Evolutionary conservation across 345 rosid species (phyloP).

Genomic region (Hirschfeldia incana): DNA sequence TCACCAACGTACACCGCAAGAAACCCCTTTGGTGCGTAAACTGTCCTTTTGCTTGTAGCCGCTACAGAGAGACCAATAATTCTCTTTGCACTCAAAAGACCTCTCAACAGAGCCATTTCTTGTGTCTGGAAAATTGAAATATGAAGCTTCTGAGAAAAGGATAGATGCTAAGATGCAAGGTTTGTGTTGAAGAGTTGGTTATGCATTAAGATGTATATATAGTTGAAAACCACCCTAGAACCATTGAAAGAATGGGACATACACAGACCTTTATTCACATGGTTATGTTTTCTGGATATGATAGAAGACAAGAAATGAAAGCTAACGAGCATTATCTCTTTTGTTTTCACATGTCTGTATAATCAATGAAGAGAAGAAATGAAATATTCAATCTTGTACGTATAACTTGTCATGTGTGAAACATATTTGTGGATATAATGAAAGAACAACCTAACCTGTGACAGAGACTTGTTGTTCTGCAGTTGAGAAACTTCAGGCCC

Average conservation of each 20-base stretch:
- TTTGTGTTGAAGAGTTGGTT: slow-evolving; percentile 2
- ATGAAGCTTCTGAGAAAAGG: neutral
- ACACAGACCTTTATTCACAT: slow-evolving; percentile 7
- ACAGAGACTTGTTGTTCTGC: slow-evolving; percentile 18
- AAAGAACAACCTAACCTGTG: slow-evolving; percentile 5
- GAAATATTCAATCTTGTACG: neutral
- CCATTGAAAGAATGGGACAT: neutral
- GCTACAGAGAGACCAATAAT: slow-evolving; percentile 24
- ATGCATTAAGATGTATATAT: slow-evolving; percentile 16
- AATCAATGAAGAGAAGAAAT: neutral
- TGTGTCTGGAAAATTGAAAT: neutral
- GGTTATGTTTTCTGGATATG: slow-evolving; percentile 23
- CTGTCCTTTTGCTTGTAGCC: slow-evolving; percentile 14
- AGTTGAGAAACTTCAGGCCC: slow-evolving; percentile 27
- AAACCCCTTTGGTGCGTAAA: slow-evolving; percentile 42
- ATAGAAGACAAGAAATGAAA: neutral
- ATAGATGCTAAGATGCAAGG: neutral
- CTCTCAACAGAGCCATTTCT: slow-evolving; percentile 23
- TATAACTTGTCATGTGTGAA: neutral
- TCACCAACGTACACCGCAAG: slow-evolving; percentile 41
- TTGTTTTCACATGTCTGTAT: neutral
- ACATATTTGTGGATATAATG: neutral
- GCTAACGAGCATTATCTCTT: neutral
- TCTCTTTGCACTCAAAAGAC: slow-evolving; percentile 18
- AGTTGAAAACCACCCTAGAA: neutral